These are phyloP conservation scores for Phytophthora chlamydospora DNA, from an alignment of 352 stramenopile genomes.

Conservation along the genomic window DNA sequence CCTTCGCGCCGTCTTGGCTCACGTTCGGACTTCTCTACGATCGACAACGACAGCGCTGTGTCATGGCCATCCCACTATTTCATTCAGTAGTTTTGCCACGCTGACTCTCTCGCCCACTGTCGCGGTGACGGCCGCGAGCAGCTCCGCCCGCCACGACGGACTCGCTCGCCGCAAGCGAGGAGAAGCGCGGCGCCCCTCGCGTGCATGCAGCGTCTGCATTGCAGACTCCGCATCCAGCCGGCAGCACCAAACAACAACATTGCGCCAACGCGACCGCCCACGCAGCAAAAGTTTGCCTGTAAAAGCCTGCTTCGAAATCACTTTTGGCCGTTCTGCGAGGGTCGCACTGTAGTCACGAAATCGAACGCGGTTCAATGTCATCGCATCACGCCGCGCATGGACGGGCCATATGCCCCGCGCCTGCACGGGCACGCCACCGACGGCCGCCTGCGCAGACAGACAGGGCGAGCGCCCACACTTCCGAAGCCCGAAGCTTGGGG, in stretches of 20 bases:
- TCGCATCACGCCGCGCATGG: slow-evolving; percentile 1
- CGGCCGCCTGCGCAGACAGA: slow-evolving; percentile 23
- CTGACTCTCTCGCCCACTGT: slow-evolving; percentile 31
- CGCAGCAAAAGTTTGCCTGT: slow-evolving; percentile 25
- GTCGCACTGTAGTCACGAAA: slow-evolving; percentile 25
- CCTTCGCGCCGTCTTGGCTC: not conserved
- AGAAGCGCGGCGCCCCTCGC: not conserved
- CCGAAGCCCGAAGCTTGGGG: no score
- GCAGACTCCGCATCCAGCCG: no score
- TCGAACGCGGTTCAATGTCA: slow-evolving; percentile 37
- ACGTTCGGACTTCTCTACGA: not conserved
- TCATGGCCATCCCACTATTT: slow-evolving; percentile 31
- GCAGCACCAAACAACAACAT: not conserved
- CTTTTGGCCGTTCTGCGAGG: slow-evolving; percentile 17
- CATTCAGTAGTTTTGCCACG: slow-evolving; percentile 35
- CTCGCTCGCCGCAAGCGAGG: not conserved
- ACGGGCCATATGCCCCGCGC: not conserved
- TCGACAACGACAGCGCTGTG: slow-evolving; percentile 19
- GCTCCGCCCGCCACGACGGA: not conserved
- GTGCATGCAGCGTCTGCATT: not conserved
- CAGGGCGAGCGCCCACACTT: not conserved
- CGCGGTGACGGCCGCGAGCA: slow-evolving; percentile 19
- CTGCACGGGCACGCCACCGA: slow-evolving; percentile 28
- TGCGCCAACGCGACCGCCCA: not conserved
- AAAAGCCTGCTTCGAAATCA: slow-evolving; percentile 36